Evolutionary conservation across 208 protist genomes (phyloP).

Genomic region (Wallacemonas rigidus): DNA sequence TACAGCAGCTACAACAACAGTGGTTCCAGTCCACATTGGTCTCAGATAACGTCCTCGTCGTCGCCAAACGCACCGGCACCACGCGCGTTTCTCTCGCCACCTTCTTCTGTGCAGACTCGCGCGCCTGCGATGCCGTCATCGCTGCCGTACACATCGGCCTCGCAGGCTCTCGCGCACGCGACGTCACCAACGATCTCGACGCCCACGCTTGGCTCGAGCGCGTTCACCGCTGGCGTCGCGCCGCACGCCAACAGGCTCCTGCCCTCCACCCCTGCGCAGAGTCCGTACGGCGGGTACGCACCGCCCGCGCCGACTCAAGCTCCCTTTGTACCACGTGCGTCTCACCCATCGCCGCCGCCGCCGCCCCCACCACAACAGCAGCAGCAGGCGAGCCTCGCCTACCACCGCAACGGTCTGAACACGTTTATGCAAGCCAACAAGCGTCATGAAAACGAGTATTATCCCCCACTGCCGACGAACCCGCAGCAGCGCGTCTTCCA

Average conservation of each 20-base stretch:
- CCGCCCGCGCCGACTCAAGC: constrained; percentile 14
- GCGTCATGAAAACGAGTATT: constrained; percentile 48
- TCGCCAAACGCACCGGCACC: too few relatives aligned
- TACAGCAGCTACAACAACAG: too few relatives aligned
- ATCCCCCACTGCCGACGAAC: constrained; percentile 32
- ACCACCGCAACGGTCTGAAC: constrained; percentile 42
- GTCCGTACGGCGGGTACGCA: not conserved
- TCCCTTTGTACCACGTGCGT: constrained; percentile 5
- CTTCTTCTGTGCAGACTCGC: too few relatives aligned
- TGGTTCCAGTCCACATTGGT: too few relatives aligned
- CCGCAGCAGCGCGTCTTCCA: constrained; percentile 20
- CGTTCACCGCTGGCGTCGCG: too few relatives aligned
- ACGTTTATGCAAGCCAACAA: constrained; percentile 52
- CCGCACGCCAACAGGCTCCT: not conserved
- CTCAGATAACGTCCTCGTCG: too few relatives aligned
- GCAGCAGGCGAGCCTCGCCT: constrained; percentile 23
- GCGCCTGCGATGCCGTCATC: too few relatives aligned
- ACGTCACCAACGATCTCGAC: too few relatives aligned
- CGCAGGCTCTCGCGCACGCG: too few relatives aligned
- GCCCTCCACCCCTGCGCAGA: not conserved
- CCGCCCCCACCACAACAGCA: not conserved
- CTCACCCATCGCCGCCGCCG: not conserved
- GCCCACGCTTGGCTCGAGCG: too few relatives aligned
- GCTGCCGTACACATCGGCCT: too few relatives aligned
- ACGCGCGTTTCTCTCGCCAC: too few relatives aligned